Base-by-base conservation (phyloP, 495 filamentous ascomycete genomes). In the Tuber aestivum region DNA sequence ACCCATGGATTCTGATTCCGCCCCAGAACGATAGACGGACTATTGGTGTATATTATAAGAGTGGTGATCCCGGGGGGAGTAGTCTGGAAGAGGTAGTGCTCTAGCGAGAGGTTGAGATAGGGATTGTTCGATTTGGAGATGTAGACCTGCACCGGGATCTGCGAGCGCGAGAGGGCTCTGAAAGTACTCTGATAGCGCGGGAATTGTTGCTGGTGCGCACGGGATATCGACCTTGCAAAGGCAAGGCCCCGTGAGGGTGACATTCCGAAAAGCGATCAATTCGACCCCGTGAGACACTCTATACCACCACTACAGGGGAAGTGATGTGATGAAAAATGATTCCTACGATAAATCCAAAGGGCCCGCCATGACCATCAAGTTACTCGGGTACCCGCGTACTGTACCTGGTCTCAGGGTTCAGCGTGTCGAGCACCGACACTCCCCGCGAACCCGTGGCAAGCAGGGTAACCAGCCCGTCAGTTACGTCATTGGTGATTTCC, bases 1-100 rank as follows among this genome's bases (percentile, higher is more conserved):
- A 93, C 86, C 94, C 94, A 99, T 56, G 95, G 95, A 83, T 99
- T 99, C 83, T 99, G 95, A 83, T 99, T 99, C 70, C 95, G 91
- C 21, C 95, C 95, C 75, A 99, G 90, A 77, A 99, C 89, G 71
- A 99, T 87, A 84, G 92, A 91, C 12, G 95, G 94, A 20, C 87
- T 85, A 84, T 99, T 98, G 75, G 89, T 86, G 85, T 98, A 99
- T 27, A 98, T 87, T 76, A 97, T 94, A 0, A 97, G 87, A 44
- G 97, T 83, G 65, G 87, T 89, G 0, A 93, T 94, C 77, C 91
- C 87, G 8, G 88, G 84, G 0, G 90, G 87, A 0, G 92, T 88
- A 56, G 91, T 88, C 73, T 91, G 88, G 1, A 98, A 89, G 8
- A 99, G 90, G 84, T 92, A 91, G 83, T 97, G 92, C 85, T 99